These are phyloP conservation scores for Coemansia sp. DNA, from an alignment of 192 early-diverging fungal genomes.

Conservation along the genomic window DNA sequence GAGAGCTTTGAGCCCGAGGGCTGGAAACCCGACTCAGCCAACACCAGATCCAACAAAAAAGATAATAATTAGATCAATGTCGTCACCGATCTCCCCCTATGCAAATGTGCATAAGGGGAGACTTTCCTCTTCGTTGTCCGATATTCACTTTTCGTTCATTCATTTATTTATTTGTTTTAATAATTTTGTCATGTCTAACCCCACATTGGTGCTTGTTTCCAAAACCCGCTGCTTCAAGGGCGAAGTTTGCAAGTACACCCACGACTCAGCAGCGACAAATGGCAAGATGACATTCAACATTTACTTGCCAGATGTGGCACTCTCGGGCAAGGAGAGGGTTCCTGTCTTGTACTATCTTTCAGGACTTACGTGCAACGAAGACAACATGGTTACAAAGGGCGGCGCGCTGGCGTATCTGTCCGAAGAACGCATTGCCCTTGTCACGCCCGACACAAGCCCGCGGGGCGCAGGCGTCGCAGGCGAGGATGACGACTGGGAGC, in stretches of 20 bases:
- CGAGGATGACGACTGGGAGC: constrained; percentile 63
- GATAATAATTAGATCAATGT: neutral
- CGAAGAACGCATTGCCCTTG: constrained; percentile 67
- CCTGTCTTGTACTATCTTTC: constrained; percentile 70
- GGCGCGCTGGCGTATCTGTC: constrained; percentile 67
- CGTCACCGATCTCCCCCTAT: neutral
- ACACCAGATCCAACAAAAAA: neutral
- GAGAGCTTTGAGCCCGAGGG: constrained; percentile 33
- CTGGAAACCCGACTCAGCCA: constrained; percentile 16
- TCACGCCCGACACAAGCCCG: constrained; percentile 88
- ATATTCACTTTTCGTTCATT: neutral
- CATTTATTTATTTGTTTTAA: neutral
- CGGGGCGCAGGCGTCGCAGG: constrained; percentile 67
- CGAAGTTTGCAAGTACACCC: constrained; percentile 69
- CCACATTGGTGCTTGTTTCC: constrained; percentile 50
- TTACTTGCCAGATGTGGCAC: constrained; percentile 63
- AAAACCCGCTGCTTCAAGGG: constrained; percentile 67
- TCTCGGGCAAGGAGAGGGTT: constrained; percentile 18
- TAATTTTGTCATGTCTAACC: constrained; percentile 16
- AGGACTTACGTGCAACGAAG: constrained; percentile 81
- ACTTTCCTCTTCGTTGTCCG: neutral
- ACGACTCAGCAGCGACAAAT: constrained; percentile 59
- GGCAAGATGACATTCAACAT: constrained; percentile 80
- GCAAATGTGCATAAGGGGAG: too few relatives aligned
- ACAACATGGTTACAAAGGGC: constrained; percentile 88